A percentile compares a stretch with the other conserved stretches of the same genome.
Conservation (phyloP, 805 yeast species). For the Wickerhamomyces subpelliculosus region DNA sequence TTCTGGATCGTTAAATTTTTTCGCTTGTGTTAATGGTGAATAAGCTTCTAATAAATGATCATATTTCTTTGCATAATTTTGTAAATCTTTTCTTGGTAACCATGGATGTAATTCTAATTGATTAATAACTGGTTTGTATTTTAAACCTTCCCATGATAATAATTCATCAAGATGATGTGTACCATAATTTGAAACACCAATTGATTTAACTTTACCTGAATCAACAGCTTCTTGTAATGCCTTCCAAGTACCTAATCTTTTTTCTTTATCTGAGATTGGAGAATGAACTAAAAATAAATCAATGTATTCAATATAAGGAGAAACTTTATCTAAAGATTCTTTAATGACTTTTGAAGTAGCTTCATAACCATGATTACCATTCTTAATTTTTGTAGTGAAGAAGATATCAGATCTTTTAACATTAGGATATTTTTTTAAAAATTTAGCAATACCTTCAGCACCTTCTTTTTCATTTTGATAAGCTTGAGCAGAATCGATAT, state of each 20-base stretch:
- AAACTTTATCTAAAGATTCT: neutral
- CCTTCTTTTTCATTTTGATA: constrained; percentile 64
- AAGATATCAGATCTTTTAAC: constrained; percentile 58
- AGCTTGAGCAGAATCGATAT: constrained; percentile 65
- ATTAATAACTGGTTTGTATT: constrained; percentile 56
- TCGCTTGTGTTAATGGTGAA: constrained; percentile 50
- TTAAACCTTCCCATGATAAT: constrained; percentile 44
- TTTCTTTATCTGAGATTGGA: constrained; percentile 40
- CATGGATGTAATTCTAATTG: constrained; percentile 54
- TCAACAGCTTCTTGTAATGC: constrained; percentile 68
- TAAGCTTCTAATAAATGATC: constrained; percentile 49
- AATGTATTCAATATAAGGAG: constrained; percentile 45
- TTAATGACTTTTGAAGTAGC: neutral
- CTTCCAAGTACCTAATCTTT: constrained; percentile 55
- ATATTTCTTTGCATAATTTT: constrained; percentile 33
- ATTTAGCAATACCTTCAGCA: constrained; percentile 50
- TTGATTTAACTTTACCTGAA: constrained; percentile 46
- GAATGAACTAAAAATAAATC: constrained; percentile 62
- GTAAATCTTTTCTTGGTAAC: constrained; percentile 30
- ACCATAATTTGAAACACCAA: constrained; percentile 74
- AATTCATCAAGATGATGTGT: constrained; percentile 49
- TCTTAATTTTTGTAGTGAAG: constrained; percentile 49
- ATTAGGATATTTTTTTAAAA: constrained; percentile 39
- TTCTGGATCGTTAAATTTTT: constrained; percentile 35
- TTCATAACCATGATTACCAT: neutral